These are phyloP conservation scores for Kalmusia sp. DNA, from an alignment of 2,329 filamentous ascomycete species.

Conservation along the genomic window DNA sequence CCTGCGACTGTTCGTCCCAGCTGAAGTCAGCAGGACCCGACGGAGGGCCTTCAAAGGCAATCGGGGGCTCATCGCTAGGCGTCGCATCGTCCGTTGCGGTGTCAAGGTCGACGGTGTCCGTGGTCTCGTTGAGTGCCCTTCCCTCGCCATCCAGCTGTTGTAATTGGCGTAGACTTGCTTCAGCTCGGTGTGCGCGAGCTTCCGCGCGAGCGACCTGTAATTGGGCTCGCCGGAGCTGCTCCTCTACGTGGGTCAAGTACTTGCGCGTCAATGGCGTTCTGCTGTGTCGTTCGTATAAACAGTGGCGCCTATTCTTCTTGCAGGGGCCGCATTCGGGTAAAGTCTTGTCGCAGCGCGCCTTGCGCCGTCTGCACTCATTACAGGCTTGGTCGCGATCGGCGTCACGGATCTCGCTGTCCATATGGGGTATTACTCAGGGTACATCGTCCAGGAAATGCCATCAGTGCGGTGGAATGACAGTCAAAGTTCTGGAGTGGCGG, in stretches of 20 bases:
- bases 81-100: background rate
- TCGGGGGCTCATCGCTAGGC: background rate
- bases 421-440: conserved; percentile 1
- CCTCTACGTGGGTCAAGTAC: conserved; percentile 16
- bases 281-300: conserved; percentile 58
- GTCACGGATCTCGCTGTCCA: conserved; percentile 13
- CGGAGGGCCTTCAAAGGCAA: conserved; percentile 5
- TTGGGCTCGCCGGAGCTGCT: conserved; percentile 15
- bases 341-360: conserved; percentile 17
- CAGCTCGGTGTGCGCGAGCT: conserved; percentile 8
- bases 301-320: conserved; percentile 54
- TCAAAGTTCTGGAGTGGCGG: background rate
- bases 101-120: conserved; percentile 12
- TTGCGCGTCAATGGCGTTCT: conserved; percentile 58
- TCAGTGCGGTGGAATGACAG: background rate
- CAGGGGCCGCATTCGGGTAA: conserved; percentile 25
- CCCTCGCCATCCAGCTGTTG: background rate
- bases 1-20: conserved; percentile 8
- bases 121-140: conserved; percentile 6
- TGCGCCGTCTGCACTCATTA: conserved; percentile 21
- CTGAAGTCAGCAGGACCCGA: conserved; percentile 10
- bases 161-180: conserved; percentile 7
- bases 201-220: conserved; percentile 16
- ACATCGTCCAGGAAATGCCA: background rate
- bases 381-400: conserved; percentile 16